Evolutionary conservation across 1,139 yeast genomes (phyloP).

Genomic region (Scheffersomyces lignicola): DNA sequence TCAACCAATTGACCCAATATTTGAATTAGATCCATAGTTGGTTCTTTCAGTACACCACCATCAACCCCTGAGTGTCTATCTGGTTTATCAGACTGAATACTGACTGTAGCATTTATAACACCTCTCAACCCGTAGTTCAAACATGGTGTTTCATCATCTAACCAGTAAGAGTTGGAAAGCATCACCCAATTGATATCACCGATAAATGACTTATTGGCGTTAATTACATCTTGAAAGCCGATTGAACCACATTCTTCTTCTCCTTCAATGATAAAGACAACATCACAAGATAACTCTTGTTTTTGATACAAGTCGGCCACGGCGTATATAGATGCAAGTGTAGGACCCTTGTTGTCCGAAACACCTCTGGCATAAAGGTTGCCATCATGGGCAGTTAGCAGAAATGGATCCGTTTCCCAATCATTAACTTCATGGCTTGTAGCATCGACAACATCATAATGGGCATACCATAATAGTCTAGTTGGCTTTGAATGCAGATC

Average conservation of each 20-base stretch:
- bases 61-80: conserved; percentile 97
- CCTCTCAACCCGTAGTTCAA: conserved; percentile 93
- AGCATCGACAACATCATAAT: conserved; percentile 86
- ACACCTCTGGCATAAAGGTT: conserved; percentile 90
- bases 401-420: conserved; percentile 84
- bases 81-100: conserved; percentile 68
- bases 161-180: conserved; percentile 91
- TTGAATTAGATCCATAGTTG: conserved; percentile 81
- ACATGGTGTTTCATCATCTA: conserved; percentile 86
- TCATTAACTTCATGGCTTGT: conserved; percentile 40
- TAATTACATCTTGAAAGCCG: conserved; percentile 74
- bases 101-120: conserved; percentile 76
- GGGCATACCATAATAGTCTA: conserved; percentile 84
- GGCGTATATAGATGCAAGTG: conserved; percentile 84
- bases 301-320: conserved; percentile 68
- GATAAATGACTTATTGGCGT: conserved; percentile 48
- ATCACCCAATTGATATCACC: conserved; percentile 86
- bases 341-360: conserved; percentile 93
- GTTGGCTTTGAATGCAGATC: conserved; percentile 1
- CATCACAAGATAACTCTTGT: conserved; percentile 62
- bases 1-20: conserved; percentile 64
- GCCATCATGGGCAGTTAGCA: conserved; percentile 75
- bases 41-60: conserved; percentile 89
- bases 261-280: conserved; percentile 86
- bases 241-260: conserved; percentile 93